phyloP scores from a whole-genome alignment of 1,284 basidiomycete species.

The Apiotrichum laibachii region DNA sequence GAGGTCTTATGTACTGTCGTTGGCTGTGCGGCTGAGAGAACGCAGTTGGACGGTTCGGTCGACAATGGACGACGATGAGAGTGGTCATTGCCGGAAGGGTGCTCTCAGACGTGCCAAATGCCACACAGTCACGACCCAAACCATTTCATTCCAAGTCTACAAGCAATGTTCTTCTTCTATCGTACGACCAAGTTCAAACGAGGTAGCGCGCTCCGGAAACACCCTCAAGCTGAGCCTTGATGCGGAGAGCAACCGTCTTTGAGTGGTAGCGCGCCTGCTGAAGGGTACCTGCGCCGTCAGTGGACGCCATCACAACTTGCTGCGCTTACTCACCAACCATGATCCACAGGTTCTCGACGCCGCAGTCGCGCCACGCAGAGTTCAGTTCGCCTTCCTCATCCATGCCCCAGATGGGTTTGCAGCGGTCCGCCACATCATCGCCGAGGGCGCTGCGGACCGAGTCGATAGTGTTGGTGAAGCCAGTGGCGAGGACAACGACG shows the following conservation, averaged over 20 bases:
- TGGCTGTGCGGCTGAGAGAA: no score
- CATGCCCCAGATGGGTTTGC: conserved; percentile 58
- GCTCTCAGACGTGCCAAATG: no score
- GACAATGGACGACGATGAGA: no score
- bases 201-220: conserved; percentile 23
- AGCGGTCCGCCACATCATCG: conserved; percentile 55
- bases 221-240: conserved; percentile 34
- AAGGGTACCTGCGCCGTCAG: conserved; percentile 8
- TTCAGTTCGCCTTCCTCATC: conserved; percentile 61
- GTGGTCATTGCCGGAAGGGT: no score
- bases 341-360: conserved; percentile 59
- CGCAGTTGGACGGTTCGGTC: no score
- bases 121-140: no score
- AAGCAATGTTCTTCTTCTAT: no score
- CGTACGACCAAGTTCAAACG: conserved; percentile 2
- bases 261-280: conserved; percentile 31
- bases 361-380: conserved; percentile 56
- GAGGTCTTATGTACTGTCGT: no score
- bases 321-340: conserved; percentile 54
- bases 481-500: conserved; percentile 65
- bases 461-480: conserved; percentile 51
- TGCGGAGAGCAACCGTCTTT: conserved; percentile 24
- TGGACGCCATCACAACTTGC: no score
- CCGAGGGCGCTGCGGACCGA: conserved; percentile 52
- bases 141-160: no score